Evolutionary conservation across 768 basidiomycete species (phyloP), one percentile per base, ranked within the genome.

Genomic region (Suillus americanus): DNA sequence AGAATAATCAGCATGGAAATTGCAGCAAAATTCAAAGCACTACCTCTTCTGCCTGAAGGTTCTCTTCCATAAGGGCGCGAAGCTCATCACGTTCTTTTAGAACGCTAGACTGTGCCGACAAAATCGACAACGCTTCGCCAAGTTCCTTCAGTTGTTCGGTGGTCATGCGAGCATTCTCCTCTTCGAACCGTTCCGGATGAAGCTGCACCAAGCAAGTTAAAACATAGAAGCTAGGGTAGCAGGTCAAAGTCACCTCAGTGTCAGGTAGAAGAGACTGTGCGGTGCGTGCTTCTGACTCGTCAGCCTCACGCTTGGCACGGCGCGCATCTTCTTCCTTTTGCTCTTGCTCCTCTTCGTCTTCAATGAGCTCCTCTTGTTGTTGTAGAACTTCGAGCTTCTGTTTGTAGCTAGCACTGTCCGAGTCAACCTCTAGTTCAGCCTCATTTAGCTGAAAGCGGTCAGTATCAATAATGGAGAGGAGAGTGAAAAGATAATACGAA

Each of bases 271-370:
- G 85, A 25, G 89, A 89, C 70, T 92, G 86, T 43, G 92, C 96
- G 66, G 90, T 83, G 50, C 84, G 87, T 46, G 90, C 85, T 77
- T 95, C 94, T 71, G 84, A 76, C 70, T 95, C 92, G 67, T 88
- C 90, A 28, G 88, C 86, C 76, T 92, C 94, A 70, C 89, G 88
- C 74, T 88, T 89, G 53, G 89, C 90, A 63, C 92, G 90, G 48
- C 94, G 89, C n/a, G 94, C 91, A 73, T 92, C 88, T 75, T 95
- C 92, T 75, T 94, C 94, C 79, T 95, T 91, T 77, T 96, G 90
- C 67, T 99, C 97, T 77, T 99, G 97, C 75, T 98, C 97, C 68
- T 95, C 88, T 78, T 99, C 97, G 75, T 99, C 97, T 74, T 99
- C 96, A 74, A 99, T 99, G 66, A 99, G 93, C 76, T 99, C 97